Base-by-base conservation (phyloP, 345 rosid species). In the Eutrema yunnanense region DNA sequence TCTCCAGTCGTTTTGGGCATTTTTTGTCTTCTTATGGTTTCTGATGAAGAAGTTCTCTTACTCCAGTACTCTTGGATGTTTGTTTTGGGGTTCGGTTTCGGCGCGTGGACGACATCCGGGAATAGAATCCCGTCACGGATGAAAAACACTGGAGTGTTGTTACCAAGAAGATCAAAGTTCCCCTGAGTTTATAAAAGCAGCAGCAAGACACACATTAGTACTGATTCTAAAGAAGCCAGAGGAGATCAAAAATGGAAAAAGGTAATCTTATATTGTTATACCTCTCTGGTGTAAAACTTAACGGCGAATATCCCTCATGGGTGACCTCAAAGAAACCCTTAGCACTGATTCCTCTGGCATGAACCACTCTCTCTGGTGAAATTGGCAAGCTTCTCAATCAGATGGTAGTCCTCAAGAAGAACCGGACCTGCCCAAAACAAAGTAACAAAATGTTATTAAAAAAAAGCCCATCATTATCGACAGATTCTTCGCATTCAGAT, bases 271-370 rank as follows among this genome's bases (percentile, higher is more conserved):
- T 36, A 43, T 4, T 13, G 9, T 55, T 3, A 26, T 70, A 90
- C 99, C 99, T 95, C 99, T 83, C 97, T 83, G 75, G 99, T 95
- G 84, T 95, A 95, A 59, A 90, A 95, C 86, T 95, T 95, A 73
- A 90, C 96, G 0, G 13, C 99, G 90, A 67, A 94, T 94, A 62
- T 88, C 99, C 80, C 98, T 87, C 65, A 90, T 75, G 78, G 97
- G 99, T 95, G 71, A 90, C 96, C 81, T 95, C 98, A 73, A 95
- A 95, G 87, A 95, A 95, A 65, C 98, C 99, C 79, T 95, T 95
- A 6, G 98, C 98, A 76, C 99, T 95, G 73, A 89, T 96, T 78
- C 99, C 98, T 84, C 99, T 84, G 22, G 98, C 98, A 71, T 95
- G 99, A 79, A 95, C 99, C 36, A 95, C 96, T 78, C 99, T 93